Evolutionary conservation across 1,284 basidiomycete species (phyloP).

Genomic region (Ganoderma lingzhi): DNA sequence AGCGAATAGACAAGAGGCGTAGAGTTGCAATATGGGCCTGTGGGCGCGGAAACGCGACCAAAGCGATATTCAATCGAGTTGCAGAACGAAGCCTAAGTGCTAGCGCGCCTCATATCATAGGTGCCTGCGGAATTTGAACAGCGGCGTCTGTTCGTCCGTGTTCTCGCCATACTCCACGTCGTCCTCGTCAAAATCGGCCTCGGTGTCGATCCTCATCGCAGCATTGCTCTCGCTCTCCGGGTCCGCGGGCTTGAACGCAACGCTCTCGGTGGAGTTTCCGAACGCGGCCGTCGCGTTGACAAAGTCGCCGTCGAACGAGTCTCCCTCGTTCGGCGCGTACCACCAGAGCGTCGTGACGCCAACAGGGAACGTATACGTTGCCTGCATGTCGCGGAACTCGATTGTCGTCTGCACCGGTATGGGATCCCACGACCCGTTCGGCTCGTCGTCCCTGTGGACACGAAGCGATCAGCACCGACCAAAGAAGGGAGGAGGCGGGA

Average conservation of each 20-base stretch:
- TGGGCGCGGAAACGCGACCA: too few relatives aligned
- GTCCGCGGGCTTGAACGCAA: slow-evolving; percentile 12
- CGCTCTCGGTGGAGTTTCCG: slow-evolving; percentile 8
- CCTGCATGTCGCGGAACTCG: slow-evolving; percentile 70
- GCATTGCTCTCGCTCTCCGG: background rate
- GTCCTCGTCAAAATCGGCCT: slow-evolving; percentile 8
- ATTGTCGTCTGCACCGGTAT: slow-evolving; percentile 69
- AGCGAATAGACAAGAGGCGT: background rate
- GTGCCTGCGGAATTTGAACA: slow-evolving; percentile 17
- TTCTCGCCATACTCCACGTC: too few relatives aligned
- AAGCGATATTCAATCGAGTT: too few relatives aligned
- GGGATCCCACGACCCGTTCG: slow-evolving; percentile 64
- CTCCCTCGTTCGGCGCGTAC: slow-evolving; percentile 45
- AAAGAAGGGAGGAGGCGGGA: slow-evolving; percentile 15
- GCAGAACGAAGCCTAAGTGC: too few relatives aligned
- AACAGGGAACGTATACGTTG: slow-evolving; percentile 72
- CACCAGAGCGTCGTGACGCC: slow-evolving; percentile 61
- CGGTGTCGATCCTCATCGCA: background rate
- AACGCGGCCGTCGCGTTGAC: slow-evolving; percentile 21
- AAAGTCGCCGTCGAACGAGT: slow-evolving; percentile 24
- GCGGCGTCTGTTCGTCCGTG: too few relatives aligned
- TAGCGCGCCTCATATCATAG: slow-evolving; percentile 6
- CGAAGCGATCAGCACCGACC: background rate
- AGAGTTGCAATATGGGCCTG: slow-evolving; percentile 3
- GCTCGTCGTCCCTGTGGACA: slow-evolving; percentile 56